A percentile compares a stretch with the other conserved stretches of the same genome.
Evolutionary conservation across 2,329 filamentous ascomycete species (phyloP).

Genomic region (Bimuria novae-zelandiae): DNA sequence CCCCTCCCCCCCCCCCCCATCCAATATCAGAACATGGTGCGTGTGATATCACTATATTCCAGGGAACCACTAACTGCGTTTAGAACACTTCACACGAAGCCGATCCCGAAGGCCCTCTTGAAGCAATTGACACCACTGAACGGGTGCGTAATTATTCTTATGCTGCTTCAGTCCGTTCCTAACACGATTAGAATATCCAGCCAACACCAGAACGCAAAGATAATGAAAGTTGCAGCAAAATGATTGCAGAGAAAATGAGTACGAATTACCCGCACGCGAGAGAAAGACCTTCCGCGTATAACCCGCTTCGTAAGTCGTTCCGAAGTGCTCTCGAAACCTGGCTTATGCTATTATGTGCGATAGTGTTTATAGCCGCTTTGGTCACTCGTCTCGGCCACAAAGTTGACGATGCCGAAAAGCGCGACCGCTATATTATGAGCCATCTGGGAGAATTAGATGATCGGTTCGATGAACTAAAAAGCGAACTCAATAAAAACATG

Average conservation of each 20-base stretch:
- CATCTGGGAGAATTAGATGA: constrained; percentile 12
- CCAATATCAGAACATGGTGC: constrained; percentile 13
- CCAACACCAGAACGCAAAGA: constrained; percentile 11
- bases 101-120: constrained; percentile 8
- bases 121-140: constrained; percentile 11
- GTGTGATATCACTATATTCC: constrained; percentile 14
- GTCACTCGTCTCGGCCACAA: constrained; percentile 12
- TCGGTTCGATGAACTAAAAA: constrained; percentile 12
- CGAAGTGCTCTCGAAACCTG: constrained; percentile 13
- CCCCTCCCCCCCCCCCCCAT: not conserved
- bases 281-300: constrained; percentile 11
- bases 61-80: constrained; percentile 12
- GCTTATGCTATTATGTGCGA: constrained; percentile 12
- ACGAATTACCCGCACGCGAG: constrained; percentile 10
- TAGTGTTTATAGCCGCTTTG: constrained; percentile 10
- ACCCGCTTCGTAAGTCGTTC: constrained; percentile 12
- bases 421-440: constrained; percentile 13
- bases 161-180: constrained; percentile 13
- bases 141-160: constrained; percentile 14
- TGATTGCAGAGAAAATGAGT: constrained; percentile 14
- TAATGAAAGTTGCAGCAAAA: constrained; percentile 14
- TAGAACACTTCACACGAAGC: constrained; percentile 15
- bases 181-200: constrained; percentile 15
- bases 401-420: constrained; percentile 9
- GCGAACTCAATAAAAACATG: constrained; percentile 13